Percentiles rank a stretch among this genome's conserved stretches.
Conservation (phyloP, 225 moss, liverwort and hornwort species). For the Rhytidiadelphus loreus region DNA sequence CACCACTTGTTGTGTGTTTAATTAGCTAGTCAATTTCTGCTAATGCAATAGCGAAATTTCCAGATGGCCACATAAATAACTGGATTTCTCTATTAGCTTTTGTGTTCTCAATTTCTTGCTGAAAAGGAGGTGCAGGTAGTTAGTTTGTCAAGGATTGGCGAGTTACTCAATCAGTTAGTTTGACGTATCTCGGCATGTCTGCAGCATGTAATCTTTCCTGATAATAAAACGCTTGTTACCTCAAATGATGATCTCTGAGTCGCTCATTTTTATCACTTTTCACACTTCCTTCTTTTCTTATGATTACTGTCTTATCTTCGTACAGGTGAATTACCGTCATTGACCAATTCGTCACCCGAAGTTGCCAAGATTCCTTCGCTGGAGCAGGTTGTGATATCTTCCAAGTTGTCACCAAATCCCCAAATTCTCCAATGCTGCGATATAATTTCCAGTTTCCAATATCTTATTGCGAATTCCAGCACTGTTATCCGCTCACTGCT, state of each 20-base stretch:
- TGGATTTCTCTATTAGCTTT: neutral
- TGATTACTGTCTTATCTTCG: neutral
- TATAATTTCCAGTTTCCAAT: neutral
- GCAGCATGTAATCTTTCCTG: constrained; percentile 42
- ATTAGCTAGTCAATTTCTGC: neutral
- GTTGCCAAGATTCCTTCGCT: neutral
- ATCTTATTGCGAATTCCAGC: neutral
- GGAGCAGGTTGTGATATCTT: neutral
- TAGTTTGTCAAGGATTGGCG: constrained; percentile 25
- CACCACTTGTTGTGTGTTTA: neutral
- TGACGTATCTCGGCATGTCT: constrained; percentile 39
- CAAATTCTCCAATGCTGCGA: too few species aligned
- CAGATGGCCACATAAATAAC: constrained; percentile 17
- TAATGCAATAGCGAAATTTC: neutral
- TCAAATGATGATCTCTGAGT: neutral
- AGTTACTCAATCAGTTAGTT: neutral
- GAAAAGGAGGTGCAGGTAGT: neutral
- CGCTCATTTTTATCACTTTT: too few species aligned
- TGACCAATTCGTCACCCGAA: neutral
- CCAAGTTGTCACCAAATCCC: neutral
- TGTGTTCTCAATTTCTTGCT: neutral
- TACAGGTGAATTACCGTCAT: too few species aligned
- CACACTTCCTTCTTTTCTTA: neutral
- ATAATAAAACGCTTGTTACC: constrained; percentile 10
- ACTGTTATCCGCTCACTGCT: neutral